Evolutionary conservation across 2,329 filamentous ascomycete species (phyloP), one percentile per base, ranked within the genome.

Genomic region (Trichoderma sp.): DNA sequence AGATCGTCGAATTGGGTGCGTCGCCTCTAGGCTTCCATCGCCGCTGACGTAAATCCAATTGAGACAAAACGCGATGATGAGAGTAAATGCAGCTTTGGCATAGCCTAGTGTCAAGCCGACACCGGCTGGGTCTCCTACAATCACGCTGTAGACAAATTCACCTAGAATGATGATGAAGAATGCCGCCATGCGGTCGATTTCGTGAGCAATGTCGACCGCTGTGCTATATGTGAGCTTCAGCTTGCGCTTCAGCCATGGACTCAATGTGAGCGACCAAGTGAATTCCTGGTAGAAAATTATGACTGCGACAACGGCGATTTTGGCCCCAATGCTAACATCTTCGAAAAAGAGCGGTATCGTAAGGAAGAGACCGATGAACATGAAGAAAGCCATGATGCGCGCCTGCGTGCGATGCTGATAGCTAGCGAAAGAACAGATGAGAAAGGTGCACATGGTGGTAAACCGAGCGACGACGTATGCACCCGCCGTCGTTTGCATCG

Each of bases 131-230:
- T 85, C 84, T 4, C 85, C 86, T 12, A 88, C 86, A 50, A 88
- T 82, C 64, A 88, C 86, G 75, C 84, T 84, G 76, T 87, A 88
- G 18, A 88, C 81, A 76, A 88, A 88, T 76, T 88, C 87, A 69
- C 86, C 87, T 0, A 88, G 83, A n/a, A 87, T 86, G 74, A 88
- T 88, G 76, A 88, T 88, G 79, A 86, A 88, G 76, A 88, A 88
- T 16, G 86, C 87, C 0, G 86, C 86, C 80, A 87, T 86, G 11
- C 87, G 85, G 76, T 88, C 87, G 41, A 88, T 83, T 77, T 88
- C 87, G 76, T 88, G 87, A 12, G 84, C 82, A 69, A 88, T 86
- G 74, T 88, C 86, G 4, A 87, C 86, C 0, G 87, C 87, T 0
- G 87, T 87, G 74, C 85, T 85, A 76, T 86, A 88, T 9, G 82